Percentiles rank a stretch among this genome's conserved stretches.
Conservation (phyloP, 208 protist genomes). For the Porcisia hertigi region DNA sequence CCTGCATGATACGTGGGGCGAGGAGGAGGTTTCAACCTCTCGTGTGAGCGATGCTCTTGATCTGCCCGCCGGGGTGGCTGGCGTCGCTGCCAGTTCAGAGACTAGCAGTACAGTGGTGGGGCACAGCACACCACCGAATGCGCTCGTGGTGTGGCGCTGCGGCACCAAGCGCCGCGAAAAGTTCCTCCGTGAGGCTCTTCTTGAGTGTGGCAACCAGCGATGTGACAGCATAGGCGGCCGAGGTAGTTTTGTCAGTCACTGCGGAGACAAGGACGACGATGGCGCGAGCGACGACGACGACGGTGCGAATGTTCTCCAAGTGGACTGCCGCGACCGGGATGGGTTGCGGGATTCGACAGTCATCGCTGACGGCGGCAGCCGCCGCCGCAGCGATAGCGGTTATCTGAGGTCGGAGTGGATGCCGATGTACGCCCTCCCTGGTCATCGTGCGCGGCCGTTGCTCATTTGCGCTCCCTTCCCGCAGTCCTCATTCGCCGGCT, state of each 20-base stretch:
- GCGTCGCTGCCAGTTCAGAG: conserved; percentile 1
- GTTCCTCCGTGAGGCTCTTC: conserved; percentile 29
- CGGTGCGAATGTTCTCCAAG: background rate
- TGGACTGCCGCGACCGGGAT: background rate
- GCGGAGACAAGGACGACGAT: background rate
- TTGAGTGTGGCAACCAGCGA: background rate
- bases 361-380: background rate
- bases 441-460: conserved; percentile 73
- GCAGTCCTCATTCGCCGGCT: conserved; percentile 42
- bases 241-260: background rate
- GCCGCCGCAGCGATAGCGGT: background rate
- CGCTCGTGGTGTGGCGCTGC: conserved; percentile 38
- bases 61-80: background rate
- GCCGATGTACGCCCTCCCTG: conserved; percentile 52
- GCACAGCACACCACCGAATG: conserved; percentile 24
- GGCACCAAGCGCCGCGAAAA: conserved; percentile 16
- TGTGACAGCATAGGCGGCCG: background rate
- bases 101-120: conserved; percentile 9
- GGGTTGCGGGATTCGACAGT: background rate
- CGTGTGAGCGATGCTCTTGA: conserved; percentile 6
- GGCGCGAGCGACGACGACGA: background rate
- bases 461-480: conserved; percentile 58
- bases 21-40: conserved; percentile 9
- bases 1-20: conserved; percentile 23
- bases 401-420: conserved; percentile 23